Percentiles rank a stretch among this genome's conserved stretches.
These are phyloP conservation scores for Aspergillus sclerotiicarbonarius DNA, from an alignment of 495 filamentous ascomycete species.

Conservation along the genomic window DNA sequence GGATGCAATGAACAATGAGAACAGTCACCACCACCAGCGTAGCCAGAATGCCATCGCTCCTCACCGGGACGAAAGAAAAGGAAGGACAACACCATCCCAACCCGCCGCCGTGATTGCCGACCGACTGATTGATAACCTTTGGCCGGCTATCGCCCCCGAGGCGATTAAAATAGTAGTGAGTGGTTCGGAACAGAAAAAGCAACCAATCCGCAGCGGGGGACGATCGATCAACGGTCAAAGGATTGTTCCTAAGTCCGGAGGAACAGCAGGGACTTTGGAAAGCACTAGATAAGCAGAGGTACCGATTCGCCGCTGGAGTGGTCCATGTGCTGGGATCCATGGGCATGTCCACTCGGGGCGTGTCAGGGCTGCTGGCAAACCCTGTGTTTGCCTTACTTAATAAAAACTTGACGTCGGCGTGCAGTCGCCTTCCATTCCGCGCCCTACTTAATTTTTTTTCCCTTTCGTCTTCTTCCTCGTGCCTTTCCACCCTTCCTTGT, in stretches of 20 bases:
- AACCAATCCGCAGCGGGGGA: not conserved
- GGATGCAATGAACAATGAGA: too few relatives aligned
- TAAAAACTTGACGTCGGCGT: conserved; percentile 16
- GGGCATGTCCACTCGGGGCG: not conserved
- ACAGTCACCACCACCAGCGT: too few relatives aligned
- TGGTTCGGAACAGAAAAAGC: not conserved
- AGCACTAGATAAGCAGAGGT: too few relatives aligned
- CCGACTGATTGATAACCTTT: not conserved
- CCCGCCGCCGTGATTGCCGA: not conserved
- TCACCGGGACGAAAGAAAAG: too few relatives aligned
- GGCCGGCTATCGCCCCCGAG: not conserved
- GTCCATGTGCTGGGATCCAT: not conserved
- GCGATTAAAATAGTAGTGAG: not conserved
- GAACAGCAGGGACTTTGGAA: too few relatives aligned
- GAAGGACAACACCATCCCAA: too few relatives aligned
- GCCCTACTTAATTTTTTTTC: conserved; percentile 1
- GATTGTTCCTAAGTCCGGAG: too few relatives aligned
- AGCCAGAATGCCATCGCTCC: too few relatives aligned
- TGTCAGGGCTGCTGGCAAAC: not conserved
- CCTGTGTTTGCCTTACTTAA: conserved; percentile 20
- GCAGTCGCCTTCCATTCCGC: not conserved
- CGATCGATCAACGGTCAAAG: not conserved
- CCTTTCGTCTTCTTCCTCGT: conserved; percentile 1
- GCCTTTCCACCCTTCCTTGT: not conserved
- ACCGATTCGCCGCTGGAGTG: not conserved